These are phyloP conservation scores for Zostera marina DNA, from an alignment of 116 monocot species.

Conservation along the genomic window DNA sequence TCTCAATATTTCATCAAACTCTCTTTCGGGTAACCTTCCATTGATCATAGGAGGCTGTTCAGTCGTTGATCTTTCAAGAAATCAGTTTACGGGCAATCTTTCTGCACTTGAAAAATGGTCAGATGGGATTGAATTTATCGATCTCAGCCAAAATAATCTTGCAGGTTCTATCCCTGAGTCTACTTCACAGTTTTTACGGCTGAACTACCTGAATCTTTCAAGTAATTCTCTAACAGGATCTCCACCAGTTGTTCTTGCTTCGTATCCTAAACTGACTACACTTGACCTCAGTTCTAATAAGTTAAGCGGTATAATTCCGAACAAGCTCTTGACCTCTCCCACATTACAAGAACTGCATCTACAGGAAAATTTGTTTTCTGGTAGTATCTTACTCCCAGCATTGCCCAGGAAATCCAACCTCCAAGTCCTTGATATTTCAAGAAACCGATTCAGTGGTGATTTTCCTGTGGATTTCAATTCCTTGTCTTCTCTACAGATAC, in stretches of 20 bases:
- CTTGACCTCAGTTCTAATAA: constrained; percentile 79
- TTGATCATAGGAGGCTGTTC: constrained; percentile 69
- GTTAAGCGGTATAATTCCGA: constrained; percentile 38
- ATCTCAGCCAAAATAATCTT: constrained; percentile 74
- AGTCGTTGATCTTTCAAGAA: constrained; percentile 61
- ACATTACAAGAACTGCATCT: constrained; percentile 65
- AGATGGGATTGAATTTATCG: constrained; percentile 58
- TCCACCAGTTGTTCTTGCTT: constrained; percentile 37
- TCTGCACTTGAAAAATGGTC: constrained; percentile 75
- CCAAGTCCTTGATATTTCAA: constrained; percentile 47
- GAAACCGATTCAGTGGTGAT: constrained; percentile 53
- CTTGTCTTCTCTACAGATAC: constrained; percentile 37
- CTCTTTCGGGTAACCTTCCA: constrained; percentile 70
- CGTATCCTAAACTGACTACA: constrained; percentile 52
- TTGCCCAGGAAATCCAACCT: constrained; percentile 38
- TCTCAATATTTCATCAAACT: constrained; percentile 81
- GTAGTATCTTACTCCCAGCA: constrained; percentile 25
- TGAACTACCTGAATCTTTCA: constrained; percentile 69
- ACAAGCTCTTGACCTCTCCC: constrained; percentile 33
- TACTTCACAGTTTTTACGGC: constrained; percentile 70
- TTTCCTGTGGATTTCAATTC: constrained; percentile 46
- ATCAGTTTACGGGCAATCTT: constrained; percentile 66
- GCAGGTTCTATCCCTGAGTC: constrained; percentile 39
- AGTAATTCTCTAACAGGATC: constrained; percentile 32
- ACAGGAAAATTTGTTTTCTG: constrained; percentile 46